Base-by-base conservation (phyloP, 179 eudicot genomes). In the Amaranthus tricolor region DNA sequence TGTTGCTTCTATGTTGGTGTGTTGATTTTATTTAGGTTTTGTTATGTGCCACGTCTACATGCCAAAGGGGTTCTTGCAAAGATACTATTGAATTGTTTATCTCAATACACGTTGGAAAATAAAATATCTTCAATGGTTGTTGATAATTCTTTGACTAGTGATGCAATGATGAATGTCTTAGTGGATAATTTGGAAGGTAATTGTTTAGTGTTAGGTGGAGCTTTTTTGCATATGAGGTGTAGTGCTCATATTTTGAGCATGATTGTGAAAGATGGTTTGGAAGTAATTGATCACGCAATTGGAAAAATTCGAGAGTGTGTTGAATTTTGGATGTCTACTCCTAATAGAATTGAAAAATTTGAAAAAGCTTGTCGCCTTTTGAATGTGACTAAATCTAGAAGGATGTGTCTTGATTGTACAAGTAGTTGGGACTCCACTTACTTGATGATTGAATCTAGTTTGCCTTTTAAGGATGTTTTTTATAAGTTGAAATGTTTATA, bases 11-110 rank as follows among this genome's bases (percentile, higher is more conserved):
- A 31, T 31, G 40, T 31, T 31, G 40, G 40, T 31, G 40, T 31
- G 40, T 31, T 31, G 2, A 31, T 31, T 31, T 24, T 31, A 31
- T 31, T 0, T 49, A 45, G 70, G 70, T 66, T 66, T 66, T 49
- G 55, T 48, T 66, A 48, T 66, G 70, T 66, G 9, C 70, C 70
- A 66, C 19, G 70, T 66, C 70, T 56, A 3, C 55, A 66, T 7
- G 50, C 70, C 0, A 66, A 66, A 49, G 40, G 21, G 7, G 16
- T 66, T 49, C 14, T 66, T 16, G 70, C 56, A 13, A 66, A 66
- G 14, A 56, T 66, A 1, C 19, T 53, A 20, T 5, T 53, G 60
- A 12, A 53, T 15, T 69, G 60, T 6, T 69, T 54, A 4, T 48
- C 54, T 66, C 53, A 65, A 65, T 65, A 65, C 47, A 5, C 11